phyloP scores from a whole-genome alignment of 148 eudicot genomes.

The Rhododendron simsii region DNA sequence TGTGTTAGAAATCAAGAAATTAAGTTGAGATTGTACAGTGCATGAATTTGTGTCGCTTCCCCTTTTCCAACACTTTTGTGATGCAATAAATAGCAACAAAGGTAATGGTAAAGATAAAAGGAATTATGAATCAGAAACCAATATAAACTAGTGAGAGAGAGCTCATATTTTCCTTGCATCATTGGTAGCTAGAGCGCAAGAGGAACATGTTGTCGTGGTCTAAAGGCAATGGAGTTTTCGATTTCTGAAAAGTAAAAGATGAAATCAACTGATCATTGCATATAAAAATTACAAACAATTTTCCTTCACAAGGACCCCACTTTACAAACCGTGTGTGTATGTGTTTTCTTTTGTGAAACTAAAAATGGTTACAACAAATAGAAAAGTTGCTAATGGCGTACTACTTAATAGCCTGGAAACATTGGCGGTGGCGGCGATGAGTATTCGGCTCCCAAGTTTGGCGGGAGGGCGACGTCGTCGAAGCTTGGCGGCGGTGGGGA shows the following conservation, averaged over 20 bases:
- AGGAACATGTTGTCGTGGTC: not conserved
- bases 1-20: no score
- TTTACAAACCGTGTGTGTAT: not conserved
- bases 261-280: not conserved
- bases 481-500: conserved; percentile 5
- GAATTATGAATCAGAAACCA: not conserved
- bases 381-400: not conserved
- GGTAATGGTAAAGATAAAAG: not conserved
- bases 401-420: conserved; percentile 28
- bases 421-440: conserved; percentile 66
- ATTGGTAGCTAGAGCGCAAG: not conserved
- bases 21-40: no score
- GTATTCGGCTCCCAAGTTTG: conserved; percentile 43
- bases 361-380: not conserved
- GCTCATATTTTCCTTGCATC: not conserved
- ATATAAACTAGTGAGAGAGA: not conserved
- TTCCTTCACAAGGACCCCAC: not conserved
- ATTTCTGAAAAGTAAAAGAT: not conserved
- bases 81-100: not conserved
- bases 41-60: no score
- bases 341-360: not conserved
- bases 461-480: conserved; percentile 41
- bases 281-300: not conserved
- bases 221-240: not conserved
- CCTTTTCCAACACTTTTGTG: not conserved